A percentile compares a stretch with the other conserved stretches of the same genome.
These are phyloP conservation scores for Hirschioporus abietinus DNA, from an alignment of 768 basidiomycete species.

Conservation along the genomic window DNA sequence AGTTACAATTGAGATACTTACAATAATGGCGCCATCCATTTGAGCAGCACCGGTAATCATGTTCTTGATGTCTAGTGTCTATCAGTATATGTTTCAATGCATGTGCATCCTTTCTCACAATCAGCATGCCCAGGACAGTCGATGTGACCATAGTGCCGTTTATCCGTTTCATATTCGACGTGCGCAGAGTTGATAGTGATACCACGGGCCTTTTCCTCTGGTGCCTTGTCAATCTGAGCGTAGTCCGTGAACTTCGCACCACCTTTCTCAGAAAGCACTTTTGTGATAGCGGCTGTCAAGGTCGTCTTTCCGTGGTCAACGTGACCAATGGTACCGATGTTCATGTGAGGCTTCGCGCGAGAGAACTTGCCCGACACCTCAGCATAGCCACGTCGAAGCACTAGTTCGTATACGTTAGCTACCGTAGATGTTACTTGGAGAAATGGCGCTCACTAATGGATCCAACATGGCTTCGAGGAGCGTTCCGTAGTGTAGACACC, in stretches of 20 bases:
- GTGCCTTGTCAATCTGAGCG: constrained; percentile 96
- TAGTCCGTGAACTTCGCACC: constrained; percentile 91
- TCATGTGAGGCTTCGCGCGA: constrained; percentile 86
- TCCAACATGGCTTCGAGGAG: neutral
- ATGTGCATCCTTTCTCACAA: constrained; percentile 46
- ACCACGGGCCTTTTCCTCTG: constrained; percentile 98
- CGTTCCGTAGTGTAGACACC: neutral
- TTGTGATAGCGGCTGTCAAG: constrained; percentile 92
- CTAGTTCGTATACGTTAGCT: constrained; percentile 24
- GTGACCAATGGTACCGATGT: constrained; percentile 93
- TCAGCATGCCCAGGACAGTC: constrained; percentile 97
- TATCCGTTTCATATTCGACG: constrained; percentile 93
- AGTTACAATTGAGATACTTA: constrained; percentile 8
- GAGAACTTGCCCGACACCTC: constrained; percentile 56
- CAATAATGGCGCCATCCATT: constrained; percentile 94
- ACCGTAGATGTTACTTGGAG: neutral
- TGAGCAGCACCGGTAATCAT: constrained; percentile 99
- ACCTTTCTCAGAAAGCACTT: constrained; percentile 73
- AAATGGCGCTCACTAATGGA: neutral
- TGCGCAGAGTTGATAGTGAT: constrained; percentile 99
- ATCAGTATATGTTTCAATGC: constrained; percentile 10
- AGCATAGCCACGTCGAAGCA: constrained; percentile 65
- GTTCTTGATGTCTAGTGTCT: constrained; percentile 78
- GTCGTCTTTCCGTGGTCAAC: constrained; percentile 99
- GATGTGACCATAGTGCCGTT: constrained; percentile 94